Evolutionary conservation across 2,329 filamentous ascomycete species (phyloP).

Genomic region (Sphaerulina vaccinii): DNA sequence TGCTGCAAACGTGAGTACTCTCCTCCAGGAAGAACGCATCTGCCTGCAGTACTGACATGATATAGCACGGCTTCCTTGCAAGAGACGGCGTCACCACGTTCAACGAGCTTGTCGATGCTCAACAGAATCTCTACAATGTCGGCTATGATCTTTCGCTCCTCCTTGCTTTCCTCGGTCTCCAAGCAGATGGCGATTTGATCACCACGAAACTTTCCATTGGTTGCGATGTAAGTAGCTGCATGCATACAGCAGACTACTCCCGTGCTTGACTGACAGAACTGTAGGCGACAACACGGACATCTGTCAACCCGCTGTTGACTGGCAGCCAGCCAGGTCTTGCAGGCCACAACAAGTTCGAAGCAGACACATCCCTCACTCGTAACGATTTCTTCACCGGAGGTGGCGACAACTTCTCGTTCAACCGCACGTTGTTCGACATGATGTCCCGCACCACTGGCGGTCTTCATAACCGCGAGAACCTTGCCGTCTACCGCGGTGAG

Average conservation of each 20-base stretch:
- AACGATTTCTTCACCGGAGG: conserved; percentile 43
- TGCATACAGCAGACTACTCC: background rate
- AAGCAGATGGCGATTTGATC: conserved; percentile 43
- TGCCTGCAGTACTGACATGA: conserved; percentile 40
- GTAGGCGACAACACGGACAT: conserved; percentile 28
- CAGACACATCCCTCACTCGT: conserved; percentile 43
- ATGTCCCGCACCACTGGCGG: conserved; percentile 38
- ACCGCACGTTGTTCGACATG: conserved; percentile 42
- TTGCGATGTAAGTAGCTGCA: conserved; percentile 35
- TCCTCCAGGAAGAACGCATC: conserved; percentile 42
- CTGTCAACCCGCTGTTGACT: conserved; percentile 34
- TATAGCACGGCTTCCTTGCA: conserved; percentile 41
- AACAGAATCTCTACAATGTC: conserved; percentile 49
- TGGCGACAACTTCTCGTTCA: conserved; percentile 44
- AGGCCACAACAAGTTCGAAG: conserved; percentile 48
- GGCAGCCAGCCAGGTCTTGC: conserved; percentile 45
- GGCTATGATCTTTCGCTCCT: conserved; percentile 44
- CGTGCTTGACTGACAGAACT: background rate
- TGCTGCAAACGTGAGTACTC: conserved; percentile 21
- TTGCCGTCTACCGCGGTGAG: conserved; percentile 42
- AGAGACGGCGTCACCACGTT: conserved; percentile 44
- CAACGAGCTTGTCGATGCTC: conserved; percentile 45
- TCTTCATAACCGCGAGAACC: conserved; percentile 41
- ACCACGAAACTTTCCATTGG: conserved; percentile 47
- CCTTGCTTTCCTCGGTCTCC: conserved; percentile 43